These are phyloP conservation scores for Xylaria multiplex DNA, from an alignment of 2,329 filamentous ascomycete genomes.

Conservation along the genomic window DNA sequence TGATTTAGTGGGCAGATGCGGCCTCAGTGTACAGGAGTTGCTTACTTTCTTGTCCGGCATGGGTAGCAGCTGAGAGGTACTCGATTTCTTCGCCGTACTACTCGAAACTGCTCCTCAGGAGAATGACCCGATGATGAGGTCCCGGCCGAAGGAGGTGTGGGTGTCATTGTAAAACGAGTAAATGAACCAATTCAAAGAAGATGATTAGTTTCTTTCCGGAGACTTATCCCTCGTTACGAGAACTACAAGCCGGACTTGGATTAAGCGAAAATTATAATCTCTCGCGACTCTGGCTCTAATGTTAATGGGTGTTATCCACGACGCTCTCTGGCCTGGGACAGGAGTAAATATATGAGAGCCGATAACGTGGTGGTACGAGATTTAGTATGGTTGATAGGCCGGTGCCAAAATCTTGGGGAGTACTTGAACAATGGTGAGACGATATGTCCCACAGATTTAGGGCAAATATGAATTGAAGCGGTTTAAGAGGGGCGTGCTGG, in stretches of 20 bases:
- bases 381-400: neutral
- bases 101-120: constrained; percentile 85
- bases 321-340: neutral
- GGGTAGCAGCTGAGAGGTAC: constrained; percentile 92
- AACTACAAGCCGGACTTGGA: constrained; percentile 41
- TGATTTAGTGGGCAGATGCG: constrained; percentile 33
- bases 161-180: constrained; percentile 66
- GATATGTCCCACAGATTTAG: neutral
- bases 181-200: constrained; percentile 13
- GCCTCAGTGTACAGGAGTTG: constrained; percentile 34
- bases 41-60: constrained; percentile 90
- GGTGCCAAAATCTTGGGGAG: neutral
- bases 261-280: constrained; percentile 39
- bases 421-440: constrained; percentile 5
- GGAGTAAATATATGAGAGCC: constrained; percentile 1
- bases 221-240: constrained; percentile 34
- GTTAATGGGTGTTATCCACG: constrained; percentile 17
- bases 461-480: neutral
- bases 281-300: constrained; percentile 37
- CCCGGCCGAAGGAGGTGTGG: constrained; percentile 80
- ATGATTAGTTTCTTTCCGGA: constrained; percentile 22
- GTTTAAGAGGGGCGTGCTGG: constrained; percentile 11
- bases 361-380: neutral
- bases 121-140: constrained; percentile 81
- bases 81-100: constrained; percentile 91